These are phyloP conservation scores for Domatiomyces catenatus DNA, from an alignment of 2,329 filamentous ascomycete species.

Conservation along the genomic window DNA sequence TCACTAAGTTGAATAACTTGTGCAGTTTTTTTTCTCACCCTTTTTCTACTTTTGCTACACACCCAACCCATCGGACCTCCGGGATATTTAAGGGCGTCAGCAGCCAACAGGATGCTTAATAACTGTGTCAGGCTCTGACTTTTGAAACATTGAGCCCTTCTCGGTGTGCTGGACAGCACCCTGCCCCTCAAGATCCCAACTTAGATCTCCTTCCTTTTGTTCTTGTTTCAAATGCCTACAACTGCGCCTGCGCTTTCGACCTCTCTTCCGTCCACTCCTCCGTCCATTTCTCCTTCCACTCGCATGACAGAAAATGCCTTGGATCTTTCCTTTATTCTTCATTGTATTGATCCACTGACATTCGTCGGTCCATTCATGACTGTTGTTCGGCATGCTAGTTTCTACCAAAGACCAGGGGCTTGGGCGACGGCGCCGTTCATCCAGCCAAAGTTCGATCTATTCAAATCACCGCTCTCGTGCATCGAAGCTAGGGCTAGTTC, in stretches of 20 bases:
- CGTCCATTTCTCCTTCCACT: not conserved
- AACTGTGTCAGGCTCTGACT: not conserved
- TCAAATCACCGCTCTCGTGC: slow-evolving; percentile 6
- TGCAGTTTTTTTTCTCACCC: too few species aligned
- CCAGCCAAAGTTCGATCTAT: slow-evolving; percentile 11
- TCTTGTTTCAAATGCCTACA: not conserved
- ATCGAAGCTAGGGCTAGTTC: slow-evolving; percentile 16
- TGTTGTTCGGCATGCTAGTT: slow-evolving; percentile 9
- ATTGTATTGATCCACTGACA: not conserved
- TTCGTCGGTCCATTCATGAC: not conserved
- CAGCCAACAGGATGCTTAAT: not conserved
- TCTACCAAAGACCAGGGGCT: slow-evolving; percentile 11
- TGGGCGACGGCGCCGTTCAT: slow-evolving; percentile 12
- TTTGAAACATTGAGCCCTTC: not conserved
- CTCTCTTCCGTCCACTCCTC: not conserved
- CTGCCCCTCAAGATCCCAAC: not conserved
- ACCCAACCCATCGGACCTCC: not conserved
- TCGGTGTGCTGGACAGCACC: not conserved
- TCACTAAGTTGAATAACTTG: not conserved
- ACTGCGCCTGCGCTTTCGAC: not conserved
- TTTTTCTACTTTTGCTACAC: not conserved
- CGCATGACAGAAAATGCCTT: not conserved
- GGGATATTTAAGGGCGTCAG: not conserved
- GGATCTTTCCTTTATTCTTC: not conserved
- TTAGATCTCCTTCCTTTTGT: not conserved